Evolutionary conservation across 768 basidiomycete species (phyloP).

Genomic region (Tricholoma hemisulphureum): DNA sequence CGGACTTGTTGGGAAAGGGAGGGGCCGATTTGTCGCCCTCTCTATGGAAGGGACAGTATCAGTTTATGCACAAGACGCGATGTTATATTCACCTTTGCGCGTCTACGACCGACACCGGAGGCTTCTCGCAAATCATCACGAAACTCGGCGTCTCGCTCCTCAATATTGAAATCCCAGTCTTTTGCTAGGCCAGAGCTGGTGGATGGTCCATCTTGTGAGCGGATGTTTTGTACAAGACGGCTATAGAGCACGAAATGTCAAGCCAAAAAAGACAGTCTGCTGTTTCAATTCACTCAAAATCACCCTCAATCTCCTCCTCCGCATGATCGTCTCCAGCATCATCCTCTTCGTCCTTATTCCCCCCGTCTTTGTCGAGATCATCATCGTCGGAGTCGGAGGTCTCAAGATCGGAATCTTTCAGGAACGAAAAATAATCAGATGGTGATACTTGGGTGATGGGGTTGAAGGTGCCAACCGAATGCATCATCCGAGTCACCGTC

Average conservation of each 20-base stretch:
- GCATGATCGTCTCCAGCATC: slow-evolving; percentile 29
- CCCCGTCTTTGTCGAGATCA: slow-evolving; percentile 10
- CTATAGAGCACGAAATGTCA: slow-evolving; percentile 33
- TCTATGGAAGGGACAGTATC: slow-evolving; percentile 27
- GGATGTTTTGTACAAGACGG: slow-evolving; percentile 67
- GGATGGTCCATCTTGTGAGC: slow-evolving; percentile 46
- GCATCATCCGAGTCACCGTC: slow-evolving; percentile 21
- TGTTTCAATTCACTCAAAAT: slow-evolving; percentile 48
- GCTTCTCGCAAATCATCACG: slow-evolving; percentile 72
- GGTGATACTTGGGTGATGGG: not conserved
- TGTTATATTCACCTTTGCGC: slow-evolving; percentile 36
- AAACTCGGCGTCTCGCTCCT: slow-evolving; percentile 67
- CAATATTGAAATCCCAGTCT: slow-evolving; percentile 74
- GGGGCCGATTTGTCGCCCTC: slow-evolving; percentile 48
- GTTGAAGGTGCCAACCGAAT: slow-evolving; percentile 11
- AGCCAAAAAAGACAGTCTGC: not conserved
- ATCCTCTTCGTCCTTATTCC: slow-evolving; percentile 13
- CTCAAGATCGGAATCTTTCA: slow-evolving; percentile 9
- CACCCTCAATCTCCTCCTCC: slow-evolving; percentile 54
- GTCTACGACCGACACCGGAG: slow-evolving; percentile 64
- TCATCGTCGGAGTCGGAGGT: slow-evolving; percentile 7
- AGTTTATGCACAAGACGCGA: not conserved
- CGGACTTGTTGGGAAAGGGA: slow-evolving; percentile 68
- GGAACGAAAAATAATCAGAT: not conserved
- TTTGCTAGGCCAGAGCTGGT: slow-evolving; percentile 46